These are phyloP conservation scores for Diplodia corticola DNA, from an alignment of 2,329 filamentous ascomycete species.

Conservation along the genomic window DNA sequence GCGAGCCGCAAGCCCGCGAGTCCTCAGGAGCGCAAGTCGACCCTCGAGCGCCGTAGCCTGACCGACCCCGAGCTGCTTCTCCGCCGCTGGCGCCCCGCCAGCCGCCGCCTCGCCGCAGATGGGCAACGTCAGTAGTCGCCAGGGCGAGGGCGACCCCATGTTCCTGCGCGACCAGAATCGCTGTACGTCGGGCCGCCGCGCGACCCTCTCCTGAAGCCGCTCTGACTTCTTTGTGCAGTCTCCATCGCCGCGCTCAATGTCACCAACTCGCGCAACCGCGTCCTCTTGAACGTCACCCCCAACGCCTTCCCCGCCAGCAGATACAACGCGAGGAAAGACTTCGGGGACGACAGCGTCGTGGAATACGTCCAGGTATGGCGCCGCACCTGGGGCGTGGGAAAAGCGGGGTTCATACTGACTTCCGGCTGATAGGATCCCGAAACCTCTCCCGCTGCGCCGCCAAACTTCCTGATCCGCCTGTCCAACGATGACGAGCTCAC, in stretches of 20 bases:
- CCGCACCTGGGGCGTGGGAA: conserved; percentile 20
- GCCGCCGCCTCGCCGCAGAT: conserved; percentile 52
- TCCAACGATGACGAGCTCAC: conserved; percentile 87
- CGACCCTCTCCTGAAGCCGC: conserved; percentile 4
- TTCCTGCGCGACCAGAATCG: conserved; percentile 89
- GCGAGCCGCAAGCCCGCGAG: conserved; percentile 14
- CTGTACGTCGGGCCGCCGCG: conserved; percentile 59
- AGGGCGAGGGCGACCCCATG: conserved; percentile 73
- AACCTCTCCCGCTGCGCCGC: conserved; percentile 45
- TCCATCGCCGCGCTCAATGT: conserved; percentile 81
- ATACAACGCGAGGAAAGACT: conserved; percentile 70
- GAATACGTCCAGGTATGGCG: conserved; percentile 85
- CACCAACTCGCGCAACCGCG: conserved; percentile 75
- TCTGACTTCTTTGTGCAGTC: conserved; percentile 56
- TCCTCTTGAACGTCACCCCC: conserved; percentile 73
- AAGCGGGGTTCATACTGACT: conserved; percentile 20
- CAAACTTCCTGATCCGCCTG: conserved; percentile 82
- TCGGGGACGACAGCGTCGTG: conserved; percentile 72
- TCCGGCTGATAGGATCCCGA: conserved; percentile 71
- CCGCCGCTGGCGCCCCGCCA: conserved; percentile 16
- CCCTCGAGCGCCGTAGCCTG: neutral
- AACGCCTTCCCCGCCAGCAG: conserved; percentile 85
- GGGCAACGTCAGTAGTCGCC: conserved; percentile 88
- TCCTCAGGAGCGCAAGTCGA: conserved; percentile 5
- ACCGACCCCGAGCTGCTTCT: neutral